Conservation (phyloP, 2,329 filamentous ascomycete genomes). For the Fusarium napiforme region DNA sequence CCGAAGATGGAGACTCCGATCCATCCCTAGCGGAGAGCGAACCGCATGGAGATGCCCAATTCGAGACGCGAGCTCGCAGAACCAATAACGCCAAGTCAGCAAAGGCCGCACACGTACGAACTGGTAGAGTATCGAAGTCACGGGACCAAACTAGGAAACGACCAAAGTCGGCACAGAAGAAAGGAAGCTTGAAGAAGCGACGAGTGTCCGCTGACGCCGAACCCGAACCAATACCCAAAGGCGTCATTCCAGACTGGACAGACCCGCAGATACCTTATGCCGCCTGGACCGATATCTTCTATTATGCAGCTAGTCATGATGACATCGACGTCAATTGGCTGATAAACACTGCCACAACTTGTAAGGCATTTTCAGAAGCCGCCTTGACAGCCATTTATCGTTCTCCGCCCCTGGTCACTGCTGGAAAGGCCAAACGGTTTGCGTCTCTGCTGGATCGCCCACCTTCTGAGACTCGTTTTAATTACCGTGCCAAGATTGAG, state of each 20-base stretch:
- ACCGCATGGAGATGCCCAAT: constrained; percentile 8
- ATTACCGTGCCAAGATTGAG: constrained; percentile 78
- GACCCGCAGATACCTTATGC: constrained; percentile 70
- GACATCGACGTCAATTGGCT: constrained; percentile 70
- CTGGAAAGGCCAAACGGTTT: constrained; percentile 58
- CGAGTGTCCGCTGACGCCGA: constrained; percentile 18
- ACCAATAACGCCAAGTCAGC: background rate
- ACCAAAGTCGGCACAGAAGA: constrained; percentile 13
- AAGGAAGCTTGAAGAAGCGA: constrained; percentile 36
- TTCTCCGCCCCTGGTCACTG: constrained; percentile 69
- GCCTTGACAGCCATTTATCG: constrained; percentile 79
- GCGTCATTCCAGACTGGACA: constrained; percentile 64
- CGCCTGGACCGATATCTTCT: constrained; percentile 76
- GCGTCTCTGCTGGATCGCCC: constrained; percentile 65
- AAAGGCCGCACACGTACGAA: background rate
- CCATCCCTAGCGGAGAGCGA: constrained; percentile 29
- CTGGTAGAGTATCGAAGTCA: constrained; percentile 17
- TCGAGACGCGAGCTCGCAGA: constrained; percentile 10
- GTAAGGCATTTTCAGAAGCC: constrained; percentile 74
- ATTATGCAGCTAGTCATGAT: constrained; percentile 68
- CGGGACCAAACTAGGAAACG: constrained; percentile 28
- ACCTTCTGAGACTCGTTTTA: constrained; percentile 60
- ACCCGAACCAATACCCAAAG: constrained; percentile 14
- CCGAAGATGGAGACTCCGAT: constrained; percentile 20
- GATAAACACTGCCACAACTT: constrained; percentile 69